phyloP scores from a whole-genome alignment of 106 monocot genomes.

The Narthecium ossifragum region DNA sequence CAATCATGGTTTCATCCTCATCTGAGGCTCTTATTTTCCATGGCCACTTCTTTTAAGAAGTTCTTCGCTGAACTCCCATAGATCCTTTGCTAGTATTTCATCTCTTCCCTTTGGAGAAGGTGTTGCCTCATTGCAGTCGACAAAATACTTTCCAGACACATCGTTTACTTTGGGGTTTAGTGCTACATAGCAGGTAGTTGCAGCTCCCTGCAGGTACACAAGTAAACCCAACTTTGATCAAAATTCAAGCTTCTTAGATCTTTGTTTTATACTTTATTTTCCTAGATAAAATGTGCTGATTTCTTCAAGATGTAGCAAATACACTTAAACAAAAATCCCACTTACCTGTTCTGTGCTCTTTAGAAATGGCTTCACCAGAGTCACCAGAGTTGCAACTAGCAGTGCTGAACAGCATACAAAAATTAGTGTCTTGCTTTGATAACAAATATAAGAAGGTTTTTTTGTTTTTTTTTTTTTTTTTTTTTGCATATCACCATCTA shows the following conservation, averaged over 20 bases:
- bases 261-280: no score
- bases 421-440: no score
- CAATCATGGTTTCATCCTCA: no score
- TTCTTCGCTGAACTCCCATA: constrained; percentile 30
- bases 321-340: not conserved
- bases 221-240: not conserved
- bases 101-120: constrained; percentile 17
- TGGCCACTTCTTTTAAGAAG: constrained; percentile 10
- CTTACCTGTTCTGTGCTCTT: constrained; percentile 50
- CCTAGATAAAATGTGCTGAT: not conserved
- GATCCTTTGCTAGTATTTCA: constrained; percentile 11
- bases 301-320: not conserved
- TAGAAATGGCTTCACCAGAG: constrained; percentile 32
- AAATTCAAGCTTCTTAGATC: not conserved
- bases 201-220: constrained; percentile 22
- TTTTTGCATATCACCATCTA: no score
- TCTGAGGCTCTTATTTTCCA: constrained; percentile 1
- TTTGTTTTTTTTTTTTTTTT: no score
- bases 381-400: constrained; percentile 3
- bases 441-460: no score
- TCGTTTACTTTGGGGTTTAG: constrained; percentile 21
- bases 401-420: constrained; percentile 10
- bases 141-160: constrained; percentile 30
- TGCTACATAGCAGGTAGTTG: constrained; percentile 36
- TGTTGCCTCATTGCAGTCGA: constrained; percentile 23